Evolutionary conservation across 495 filamentous ascomycete species (phyloP).

Genomic region (Hypoxylon cercidicola): DNA sequence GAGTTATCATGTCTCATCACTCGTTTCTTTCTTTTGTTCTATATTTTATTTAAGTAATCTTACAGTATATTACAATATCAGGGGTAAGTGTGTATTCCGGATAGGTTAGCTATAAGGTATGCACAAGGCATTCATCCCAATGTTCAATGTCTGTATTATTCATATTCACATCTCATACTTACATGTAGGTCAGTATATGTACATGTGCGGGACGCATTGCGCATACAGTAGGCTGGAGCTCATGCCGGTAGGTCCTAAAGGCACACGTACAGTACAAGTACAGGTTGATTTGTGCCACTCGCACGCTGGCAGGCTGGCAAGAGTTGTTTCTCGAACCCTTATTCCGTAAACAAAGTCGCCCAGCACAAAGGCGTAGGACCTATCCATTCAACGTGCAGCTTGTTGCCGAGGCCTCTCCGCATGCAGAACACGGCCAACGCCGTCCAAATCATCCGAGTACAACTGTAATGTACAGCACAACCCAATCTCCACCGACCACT

Average conservation of each 20-base stretch:
- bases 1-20: too few species aligned
- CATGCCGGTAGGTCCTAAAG: background rate
- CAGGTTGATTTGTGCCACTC: conserved; percentile 1
- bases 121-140: too few species aligned
- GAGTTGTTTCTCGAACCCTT: background rate
- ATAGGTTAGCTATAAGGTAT: too few species aligned
- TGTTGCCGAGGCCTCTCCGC: conserved; percentile 36
- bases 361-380: conserved; percentile 19
- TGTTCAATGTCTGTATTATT: too few species aligned
- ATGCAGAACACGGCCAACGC: conserved; percentile 33
- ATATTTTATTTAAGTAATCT: too few species aligned
- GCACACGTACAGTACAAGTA: conserved; percentile 3
- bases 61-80: too few species aligned
- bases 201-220: too few species aligned
- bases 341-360: conserved; percentile 32
- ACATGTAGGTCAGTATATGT: too few species aligned
- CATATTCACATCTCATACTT: too few species aligned
- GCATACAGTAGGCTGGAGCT: background rate
- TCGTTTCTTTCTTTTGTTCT: background rate
- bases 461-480: conserved; percentile 43
- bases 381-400: conserved; percentile 27
- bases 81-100: too few species aligned
- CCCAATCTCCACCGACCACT: conserved; percentile 31
- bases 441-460: conserved; percentile 45
- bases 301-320: conserved; percentile 4